Conservation (phyloP, 768 basidiomycete species). For the Tylopilus sp. region DNA sequence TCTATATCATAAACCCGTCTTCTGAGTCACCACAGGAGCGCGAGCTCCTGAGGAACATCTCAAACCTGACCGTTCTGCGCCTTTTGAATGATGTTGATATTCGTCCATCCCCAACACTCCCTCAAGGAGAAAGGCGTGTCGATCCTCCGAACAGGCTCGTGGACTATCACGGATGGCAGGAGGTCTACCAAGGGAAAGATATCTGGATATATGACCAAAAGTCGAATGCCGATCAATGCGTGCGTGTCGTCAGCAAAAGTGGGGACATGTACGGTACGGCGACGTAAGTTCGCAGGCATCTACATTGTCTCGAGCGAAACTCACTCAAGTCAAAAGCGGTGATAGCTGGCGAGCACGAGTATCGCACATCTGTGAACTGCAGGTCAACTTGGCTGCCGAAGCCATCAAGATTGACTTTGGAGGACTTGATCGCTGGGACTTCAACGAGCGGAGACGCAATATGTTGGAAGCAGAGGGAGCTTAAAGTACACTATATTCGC, state of each 20-base stretch:
- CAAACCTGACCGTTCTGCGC: conserved; percentile 64
- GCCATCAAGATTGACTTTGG: conserved; percentile 73
- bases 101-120: conserved; percentile 47
- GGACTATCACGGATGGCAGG: conserved; percentile 65
- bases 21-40: conserved; percentile 41
- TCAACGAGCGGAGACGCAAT: conserved; percentile 58
- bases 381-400: conserved; percentile 57
- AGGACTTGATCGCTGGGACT: conserved; percentile 73
- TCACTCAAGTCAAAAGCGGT: conserved; percentile 43
- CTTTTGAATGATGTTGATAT: conserved; percentile 71
- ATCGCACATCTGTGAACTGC: conserved; percentile 68
- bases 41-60: conserved; percentile 43
- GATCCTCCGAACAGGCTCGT: conserved; percentile 55
- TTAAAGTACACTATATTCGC: background rate
- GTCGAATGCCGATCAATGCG: conserved; percentile 66
- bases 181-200: conserved; percentile 63
- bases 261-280: conserved; percentile 74
- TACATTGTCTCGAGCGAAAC: background rate
- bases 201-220: conserved; percentile 73
- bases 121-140: conserved; percentile 43
- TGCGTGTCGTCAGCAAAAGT: conserved; percentile 58
- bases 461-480: conserved; percentile 46
- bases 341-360: conserved; percentile 80
- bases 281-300: conserved; percentile 49
- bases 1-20: conserved; percentile 48